These are phyloP conservation scores for Umbelopsis sp. DNA, from an alignment of 192 early-diverging fungal genomes.

Conservation along the genomic window DNA sequence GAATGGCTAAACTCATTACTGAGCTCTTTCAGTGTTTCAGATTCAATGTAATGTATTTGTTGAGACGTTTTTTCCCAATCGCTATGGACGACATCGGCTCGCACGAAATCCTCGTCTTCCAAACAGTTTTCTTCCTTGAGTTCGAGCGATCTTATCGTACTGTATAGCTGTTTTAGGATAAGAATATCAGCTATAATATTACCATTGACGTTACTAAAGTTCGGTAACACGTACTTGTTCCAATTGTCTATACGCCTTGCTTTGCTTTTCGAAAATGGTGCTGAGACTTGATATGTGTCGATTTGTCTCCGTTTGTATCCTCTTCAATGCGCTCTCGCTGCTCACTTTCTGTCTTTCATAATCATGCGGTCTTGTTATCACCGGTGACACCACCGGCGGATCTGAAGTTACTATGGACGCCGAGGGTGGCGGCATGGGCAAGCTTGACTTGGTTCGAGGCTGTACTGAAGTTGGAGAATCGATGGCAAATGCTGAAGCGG, in stretches of 20 bases:
- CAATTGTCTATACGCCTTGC: constrained; percentile 2
- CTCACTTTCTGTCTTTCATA: constrained; percentile 12
- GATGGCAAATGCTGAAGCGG: background rate
- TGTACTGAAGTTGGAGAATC: background rate
- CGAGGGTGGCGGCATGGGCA: constrained; percentile 1
- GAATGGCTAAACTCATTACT: background rate
- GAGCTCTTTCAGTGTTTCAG: background rate
- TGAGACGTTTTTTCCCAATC: constrained; percentile 8
- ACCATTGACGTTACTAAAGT: no score
- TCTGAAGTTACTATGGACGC: constrained; percentile 2
- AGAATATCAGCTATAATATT: background rate
- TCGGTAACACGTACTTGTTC: background rate
- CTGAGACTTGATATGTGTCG: background rate
- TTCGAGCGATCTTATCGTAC: background rate
- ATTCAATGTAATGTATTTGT: background rate
- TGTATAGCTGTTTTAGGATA: background rate
- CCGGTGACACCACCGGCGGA: background rate
- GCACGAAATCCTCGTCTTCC: constrained; percentile 5
- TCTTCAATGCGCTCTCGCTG: background rate
- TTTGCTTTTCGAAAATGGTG: background rate
- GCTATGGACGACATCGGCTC: background rate
- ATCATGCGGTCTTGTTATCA: background rate
- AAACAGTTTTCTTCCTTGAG: background rate
- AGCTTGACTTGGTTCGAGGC: background rate
- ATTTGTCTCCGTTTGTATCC: constrained; percentile 4